phyloP scores from a whole-genome alignment of 1,139 yeast species.

The Pichia sp. region DNA sequence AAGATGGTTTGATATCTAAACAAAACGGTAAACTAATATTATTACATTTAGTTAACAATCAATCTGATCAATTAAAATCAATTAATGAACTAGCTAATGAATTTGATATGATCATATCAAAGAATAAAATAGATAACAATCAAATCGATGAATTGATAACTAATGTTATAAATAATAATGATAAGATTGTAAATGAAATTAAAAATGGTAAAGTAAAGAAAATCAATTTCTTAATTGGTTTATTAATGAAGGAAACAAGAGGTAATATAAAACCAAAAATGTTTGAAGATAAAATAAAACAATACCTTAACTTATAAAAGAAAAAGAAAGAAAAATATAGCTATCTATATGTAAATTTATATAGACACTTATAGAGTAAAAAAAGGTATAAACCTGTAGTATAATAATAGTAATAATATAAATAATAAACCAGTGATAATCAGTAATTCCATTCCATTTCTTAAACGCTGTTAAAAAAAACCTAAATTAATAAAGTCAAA shows the following conservation, averaged over 20 bases:
- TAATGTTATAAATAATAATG: constrained; percentile 44
- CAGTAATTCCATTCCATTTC: neutral
- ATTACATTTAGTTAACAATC: constrained; percentile 48
- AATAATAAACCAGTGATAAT: neutral
- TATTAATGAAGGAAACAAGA: constrained; percentile 71
- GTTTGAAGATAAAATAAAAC: constrained; percentile 41
- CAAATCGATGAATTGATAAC: constrained; percentile 38
- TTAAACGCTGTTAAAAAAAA: neutral
- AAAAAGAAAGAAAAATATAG: neutral
- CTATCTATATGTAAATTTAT: neutral
- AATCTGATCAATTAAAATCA: constrained; percentile 29
- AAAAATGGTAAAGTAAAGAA: constrained; percentile 56
- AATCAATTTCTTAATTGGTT: constrained; percentile 72
- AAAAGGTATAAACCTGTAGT: neutral
- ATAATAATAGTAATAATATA: neutral
- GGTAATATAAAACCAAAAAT: constrained; percentile 55
- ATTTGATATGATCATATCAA: constrained; percentile 11
- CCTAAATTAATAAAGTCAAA: neutral
- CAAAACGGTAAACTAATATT: constrained; percentile 64
- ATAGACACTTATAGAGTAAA: neutral
- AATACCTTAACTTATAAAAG: constrained; percentile 10
- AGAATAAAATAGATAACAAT: constrained; percentile 5
- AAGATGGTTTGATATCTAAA: constrained; percentile 35
- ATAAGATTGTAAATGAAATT: constrained; percentile 52
- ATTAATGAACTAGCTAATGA: constrained; percentile 48